Base-by-base conservation (phyloP, 2,329 filamentous ascomycete genomes). In the Trichoderma koningiopsis region DNA sequence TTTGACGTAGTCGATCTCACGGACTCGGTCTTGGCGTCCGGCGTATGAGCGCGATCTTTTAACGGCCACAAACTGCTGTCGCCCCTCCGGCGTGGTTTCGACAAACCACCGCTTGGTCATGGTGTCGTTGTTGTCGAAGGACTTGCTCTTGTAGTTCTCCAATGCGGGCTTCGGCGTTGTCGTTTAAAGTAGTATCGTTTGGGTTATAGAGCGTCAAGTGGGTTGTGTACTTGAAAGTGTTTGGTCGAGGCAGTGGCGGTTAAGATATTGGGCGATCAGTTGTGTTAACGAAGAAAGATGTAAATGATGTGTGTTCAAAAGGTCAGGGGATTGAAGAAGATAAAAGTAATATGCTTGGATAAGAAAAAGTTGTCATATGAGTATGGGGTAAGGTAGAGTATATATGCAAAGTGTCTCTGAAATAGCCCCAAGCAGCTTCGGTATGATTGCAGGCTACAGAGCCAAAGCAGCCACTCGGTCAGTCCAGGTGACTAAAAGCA, bases 51-150 rank as follows among this genome's bases (percentile, higher is more conserved):
- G 77, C 22, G 80, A 81, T 66, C 79, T 78, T 73, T 81, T 82
- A 76, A 82, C 71, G 55, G 78, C 75, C 29, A 83, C 79, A 66
- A 80, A 80, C 68, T 81, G 80, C 35, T 75, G 74, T 43, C 73
- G 76, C 22, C 80, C 81, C 14, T 76, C 73, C 13, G 78, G 71
- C 7, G 74, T 73, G 16, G 78, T 78, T 72, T 82, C 80, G 70
- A 82, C 72, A 63, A 77, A 81, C 72, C 76, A 79, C 27, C 76
- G 77, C 69, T 76, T 75, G 69, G 79, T 77, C 80, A 82, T 81
- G 14, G 52, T 56, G 57, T 43, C 40, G 53, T 40, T 62, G 52
- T n/a, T 33, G 24, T 74, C 56, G 59, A 47, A 37, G 13, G 40
- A 22, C 31, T 70, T 63, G 27, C 57, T 55, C 67, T 43, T 24